Evolutionary conservation across 108 stramenopile species (phyloP), one percentile per base, ranked within the genome.

Genomic region (Conticribra guillardii): DNA sequence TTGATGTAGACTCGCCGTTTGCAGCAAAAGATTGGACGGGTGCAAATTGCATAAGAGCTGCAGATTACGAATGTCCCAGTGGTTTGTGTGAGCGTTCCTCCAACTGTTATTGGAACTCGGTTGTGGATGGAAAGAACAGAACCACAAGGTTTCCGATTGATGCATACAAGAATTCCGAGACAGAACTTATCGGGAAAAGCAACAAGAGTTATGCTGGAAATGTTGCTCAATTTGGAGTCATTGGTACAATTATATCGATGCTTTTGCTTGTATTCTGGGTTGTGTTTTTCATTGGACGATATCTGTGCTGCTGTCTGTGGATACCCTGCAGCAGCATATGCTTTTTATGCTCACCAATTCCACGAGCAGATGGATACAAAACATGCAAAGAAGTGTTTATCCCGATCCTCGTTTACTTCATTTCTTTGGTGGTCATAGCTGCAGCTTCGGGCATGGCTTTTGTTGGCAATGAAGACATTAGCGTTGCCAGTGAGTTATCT

Each of bases 221-320:
- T 5, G 52, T 83, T 34, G 73, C 48, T 11, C 2, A 18, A 18
- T 48, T 22, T 41, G 55, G 34, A 7, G 14, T 64, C 0, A 51
- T 78, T 22, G 74, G 79, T 7, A 26, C 58, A 22, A 57, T 73
- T 4, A 45, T 83, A 21, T 62, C 76, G 2, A 15, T 74, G 3
- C 24, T 76, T 23, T 37, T 78, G 9, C 52, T 83, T n/a, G 34
- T 80, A 0, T 31, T 55, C 15, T 83, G 82, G 82, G 21, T 56
- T 4, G 26, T 83, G 11, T 80, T 79, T 48, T 71, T 83, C 50
- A 48, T 80, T 26, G 63, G 60, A 1, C 32, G 82, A 37, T 83
- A 76, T 44, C 64, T 67, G n/a, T 83, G 82, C 47, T 83, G 82
- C 34, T 83, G 82, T 30, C 55, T 83, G 1, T 83, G 82, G 82